Conservation (phyloP, 805 yeast genomes). For the Isabelozyma pseudorhagii region DNA sequence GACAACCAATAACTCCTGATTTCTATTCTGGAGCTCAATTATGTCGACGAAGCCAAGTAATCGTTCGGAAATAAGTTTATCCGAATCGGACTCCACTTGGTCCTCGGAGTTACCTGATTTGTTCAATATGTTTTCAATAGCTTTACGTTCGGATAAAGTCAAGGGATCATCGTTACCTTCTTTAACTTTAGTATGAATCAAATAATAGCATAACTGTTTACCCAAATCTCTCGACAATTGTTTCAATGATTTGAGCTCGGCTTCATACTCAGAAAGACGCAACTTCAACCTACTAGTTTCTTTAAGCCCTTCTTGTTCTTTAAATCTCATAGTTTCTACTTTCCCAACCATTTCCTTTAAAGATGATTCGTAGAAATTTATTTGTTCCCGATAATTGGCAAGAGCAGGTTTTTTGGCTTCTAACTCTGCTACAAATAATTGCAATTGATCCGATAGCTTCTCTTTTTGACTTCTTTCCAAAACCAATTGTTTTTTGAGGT, state of each 20-base stretch:
- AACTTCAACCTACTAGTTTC: constrained; percentile 32
- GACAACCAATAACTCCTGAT: constrained; percentile 65
- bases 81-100: constrained; percentile 60
- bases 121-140: constrained; percentile 54
- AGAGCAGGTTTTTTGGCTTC: constrained; percentile 77
- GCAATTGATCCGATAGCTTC: constrained; percentile 66
- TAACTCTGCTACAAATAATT: constrained; percentile 68
- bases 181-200: constrained; percentile 62
- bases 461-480: constrained; percentile 71
- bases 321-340: constrained; percentile 52
- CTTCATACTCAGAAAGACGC: constrained; percentile 39
- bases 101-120: constrained; percentile 24
- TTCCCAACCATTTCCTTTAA: constrained; percentile 49
- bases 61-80: constrained; percentile 65
- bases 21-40: constrained; percentile 67
- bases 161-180: constrained; percentile 59
- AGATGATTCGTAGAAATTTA: constrained; percentile 53
- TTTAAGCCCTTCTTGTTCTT: constrained; percentile 43
- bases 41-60: constrained; percentile 67
- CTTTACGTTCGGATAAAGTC: constrained; percentile 60
- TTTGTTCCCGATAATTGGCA: constrained; percentile 58
- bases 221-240: constrained; percentile 71
- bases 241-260: constrained; percentile 47
- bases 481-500: constrained; percentile 61
- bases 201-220: constrained; percentile 72